Evolutionary conservation across 305 asterid species (phyloP), one percentile per base, ranked within the genome.

Genomic region (Rubia occidens): DNA sequence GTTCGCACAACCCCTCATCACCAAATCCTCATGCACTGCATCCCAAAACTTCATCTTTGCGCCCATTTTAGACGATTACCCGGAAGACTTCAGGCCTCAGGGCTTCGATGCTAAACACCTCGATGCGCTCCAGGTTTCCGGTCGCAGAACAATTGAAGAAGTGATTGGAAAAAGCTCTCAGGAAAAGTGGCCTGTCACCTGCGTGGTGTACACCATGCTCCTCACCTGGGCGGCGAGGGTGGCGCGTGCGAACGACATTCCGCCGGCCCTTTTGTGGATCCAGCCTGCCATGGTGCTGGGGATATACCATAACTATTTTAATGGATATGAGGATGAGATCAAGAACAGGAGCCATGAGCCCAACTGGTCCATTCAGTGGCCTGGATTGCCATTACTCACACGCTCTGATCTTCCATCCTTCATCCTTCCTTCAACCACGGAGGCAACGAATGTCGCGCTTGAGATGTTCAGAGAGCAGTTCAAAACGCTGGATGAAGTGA

Each of bases 261-360:
- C 84, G 8, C 53, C 75, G 13, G 83, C 85, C 0, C 82, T 87
- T 8, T 81, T 87, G 15, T 87, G 95, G 91, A 75, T 79, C 44
- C 86, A 85, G 74, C 86, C 89, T 0, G 88, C 89, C 51, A 68
- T 87, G 8, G 85, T 85, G 11, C 68, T 85, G 29, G 74, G 76
- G 29, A 69, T 85, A 17, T 84, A 60, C 68, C 77, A 83, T 67
- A 76, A 76, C 70, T 86, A 85, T 65, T 83, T 85, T 81, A 70
- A 88, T 58, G 95, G 89, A 14, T 76, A 66, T n/a, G 71, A 60
- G 10, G 84, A 80, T 26, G 80, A 71, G 35, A 78, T 86, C 18
- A 67, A 37, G n/a, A 43, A 65, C 15, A 60, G 35, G 2, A 60
- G 73, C 0, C 42, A 71, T 20, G 78, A 78, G 18, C 76, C 80